A percentile compares a stretch with the other conserved stretches of the same genome.
These are phyloP conservation scores for Ziziphus jujuba DNA, from an alignment of 306 rosid species.

Conservation along the genomic window DNA sequence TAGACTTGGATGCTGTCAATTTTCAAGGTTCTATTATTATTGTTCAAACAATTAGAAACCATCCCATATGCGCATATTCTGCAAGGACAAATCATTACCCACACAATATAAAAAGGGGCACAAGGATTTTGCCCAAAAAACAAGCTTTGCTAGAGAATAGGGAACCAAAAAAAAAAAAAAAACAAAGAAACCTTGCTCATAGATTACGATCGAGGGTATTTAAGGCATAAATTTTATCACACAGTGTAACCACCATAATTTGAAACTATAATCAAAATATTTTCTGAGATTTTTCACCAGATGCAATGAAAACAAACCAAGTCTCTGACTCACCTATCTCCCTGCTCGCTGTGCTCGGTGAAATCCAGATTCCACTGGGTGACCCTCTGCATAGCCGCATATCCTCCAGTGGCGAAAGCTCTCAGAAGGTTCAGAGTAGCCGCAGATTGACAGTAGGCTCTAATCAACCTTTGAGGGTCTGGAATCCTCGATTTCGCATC, in stretches of 20 bases:
- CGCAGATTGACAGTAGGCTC: slow-evolving; percentile 95
- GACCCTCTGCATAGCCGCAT: slow-evolving; percentile 98
- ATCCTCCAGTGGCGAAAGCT: slow-evolving; percentile 95
- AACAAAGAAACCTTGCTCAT: slow-evolving; percentile 5
- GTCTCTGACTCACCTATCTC: slow-evolving; percentile 60
- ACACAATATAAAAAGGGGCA: not conserved
- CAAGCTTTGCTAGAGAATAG: not conserved
- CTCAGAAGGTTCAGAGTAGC: slow-evolving; percentile 91
- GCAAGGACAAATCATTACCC: not conserved
- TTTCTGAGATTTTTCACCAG: not conserved
- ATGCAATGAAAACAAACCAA: not conserved
- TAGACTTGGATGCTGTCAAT: not conserved
- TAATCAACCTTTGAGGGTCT: slow-evolving; percentile 91
- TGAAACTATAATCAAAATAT: slow-evolving; percentile 5
- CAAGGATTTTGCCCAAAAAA: not conserved
- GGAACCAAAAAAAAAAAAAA: no score
- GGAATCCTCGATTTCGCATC: slow-evolving; percentile 79
- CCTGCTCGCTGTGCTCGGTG: slow-evolving; percentile 90
- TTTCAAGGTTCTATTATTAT: not conserved
- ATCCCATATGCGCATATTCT: not conserved
- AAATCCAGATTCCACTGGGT: slow-evolving; percentile 98
- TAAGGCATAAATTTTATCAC: slow-evolving; percentile 8
- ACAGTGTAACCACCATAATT: not conserved
- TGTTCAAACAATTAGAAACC: no score
- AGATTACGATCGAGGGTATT: slow-evolving; percentile 13